These are phyloP conservation scores for Suillus discolor DNA, from an alignment of 768 basidiomycete species.

Conservation along the genomic window DNA sequence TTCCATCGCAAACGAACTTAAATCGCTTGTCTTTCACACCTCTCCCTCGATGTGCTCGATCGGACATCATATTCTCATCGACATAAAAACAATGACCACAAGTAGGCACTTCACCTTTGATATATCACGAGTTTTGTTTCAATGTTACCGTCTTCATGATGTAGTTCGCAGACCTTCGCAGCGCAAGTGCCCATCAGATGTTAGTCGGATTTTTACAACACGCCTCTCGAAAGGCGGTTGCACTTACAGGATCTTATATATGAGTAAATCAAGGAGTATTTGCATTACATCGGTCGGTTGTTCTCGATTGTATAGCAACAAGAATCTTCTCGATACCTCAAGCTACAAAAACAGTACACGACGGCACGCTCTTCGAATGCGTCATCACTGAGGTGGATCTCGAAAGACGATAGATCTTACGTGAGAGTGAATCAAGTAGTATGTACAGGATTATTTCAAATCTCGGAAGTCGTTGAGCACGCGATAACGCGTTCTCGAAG, in stretches of 20 bases:
- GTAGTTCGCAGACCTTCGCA: not conserved
- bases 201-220: too few species aligned
- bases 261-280: not conserved
- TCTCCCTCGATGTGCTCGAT: not conserved
- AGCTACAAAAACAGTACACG: not conserved
- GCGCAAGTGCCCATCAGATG: not conserved
- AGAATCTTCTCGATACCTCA: not conserved
- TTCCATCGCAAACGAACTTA: not conserved
- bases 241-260: not conserved
- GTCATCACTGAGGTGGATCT: not conserved
- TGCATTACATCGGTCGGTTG: not conserved
- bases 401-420: not conserved
- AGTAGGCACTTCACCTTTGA: not conserved
- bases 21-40: not conserved
- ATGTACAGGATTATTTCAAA: not conserved
- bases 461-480: not conserved
- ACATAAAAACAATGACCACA: not conserved
- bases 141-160: not conserved
- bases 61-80: too few species aligned
- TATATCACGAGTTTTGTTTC: not conserved
- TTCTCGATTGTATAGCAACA: not conserved
- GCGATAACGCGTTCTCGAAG: slow-evolving; percentile 4
- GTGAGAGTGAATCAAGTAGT: not conserved
- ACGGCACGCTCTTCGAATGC: not conserved
- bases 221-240: not conserved